phyloP scores from a whole-genome alignment of 2,329 filamentous ascomycete species.

The Verticillium nonalfalfae region DNA sequence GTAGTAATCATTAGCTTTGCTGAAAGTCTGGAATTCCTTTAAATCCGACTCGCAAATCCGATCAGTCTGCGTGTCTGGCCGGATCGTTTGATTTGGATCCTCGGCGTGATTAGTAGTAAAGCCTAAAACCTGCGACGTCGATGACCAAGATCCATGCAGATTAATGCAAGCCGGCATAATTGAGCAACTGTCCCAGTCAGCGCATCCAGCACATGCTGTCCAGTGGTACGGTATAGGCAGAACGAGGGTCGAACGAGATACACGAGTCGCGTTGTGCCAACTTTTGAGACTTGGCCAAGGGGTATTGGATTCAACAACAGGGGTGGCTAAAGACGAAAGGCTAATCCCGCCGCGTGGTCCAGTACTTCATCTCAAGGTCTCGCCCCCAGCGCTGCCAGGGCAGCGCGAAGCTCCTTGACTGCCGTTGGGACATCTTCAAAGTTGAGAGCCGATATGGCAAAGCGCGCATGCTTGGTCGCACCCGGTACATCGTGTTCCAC shows the following conservation, averaged over 20 bases:
- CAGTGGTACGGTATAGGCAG: too few species aligned
- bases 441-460: constrained; percentile 93
- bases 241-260: neutral
- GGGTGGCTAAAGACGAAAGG: neutral
- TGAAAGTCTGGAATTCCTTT: neutral
- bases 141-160: too few species aligned
- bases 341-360: neutral
- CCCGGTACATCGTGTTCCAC: constrained; percentile 56
- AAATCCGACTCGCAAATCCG: neutral
- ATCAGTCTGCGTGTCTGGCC: neutral
- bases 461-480: constrained; percentile 93
- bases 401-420: constrained; percentile 73
- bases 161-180: too few species aligned
- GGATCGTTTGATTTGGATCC: too few species aligned
- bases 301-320: neutral
- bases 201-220: too few species aligned
- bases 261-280: neutral
- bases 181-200: too few species aligned
- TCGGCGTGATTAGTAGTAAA: too few species aligned
- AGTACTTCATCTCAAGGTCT: neutral
- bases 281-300: neutral
- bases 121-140: too few species aligned
- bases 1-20: neutral
- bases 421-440: constrained; percentile 94
- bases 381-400: constrained; percentile 65